Base-by-base conservation (phyloP, 192 early-diverging fungal genomes). In the Kickxella alabastrina region DNA sequence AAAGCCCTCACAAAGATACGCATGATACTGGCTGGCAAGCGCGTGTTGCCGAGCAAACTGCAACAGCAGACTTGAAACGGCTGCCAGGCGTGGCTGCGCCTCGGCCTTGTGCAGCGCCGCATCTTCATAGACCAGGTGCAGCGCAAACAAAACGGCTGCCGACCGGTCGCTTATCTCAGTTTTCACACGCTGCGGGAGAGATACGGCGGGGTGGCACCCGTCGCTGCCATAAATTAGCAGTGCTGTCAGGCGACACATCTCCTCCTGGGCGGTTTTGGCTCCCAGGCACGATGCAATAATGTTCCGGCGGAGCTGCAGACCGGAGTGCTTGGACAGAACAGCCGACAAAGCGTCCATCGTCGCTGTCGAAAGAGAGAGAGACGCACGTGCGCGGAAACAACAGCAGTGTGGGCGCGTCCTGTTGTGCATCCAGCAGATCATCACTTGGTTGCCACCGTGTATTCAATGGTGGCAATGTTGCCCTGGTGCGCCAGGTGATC, bases 71-170 rank as follows among this genome's bases (percentile, higher is more conserved):
- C 21, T 48, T 0, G 54, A 63, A 18, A 74, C 14, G 2, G 41
- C 45, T 7, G 25, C 23, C 46, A 74, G 10, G 15, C 51, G 49
- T 18, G 41, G 17, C 10, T 21, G 41, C 14, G 63, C 25, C 36
- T 74, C 63, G 6, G 35, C 41, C 10, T 36, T 54, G 53, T 54
- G 47, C 23, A 74, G 28, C 0, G 54, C 25, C 1, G 70, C 54
- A 31, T 74, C 70, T 23, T 74, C 63, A 10, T 59, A 59, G 13
- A 74, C 70, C 25, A 74, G 54, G 23, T 40, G 59, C 18, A 74
- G 64, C 2, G 50, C 63, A 54, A 47, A 74, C 40, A 74, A 18
- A 9, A 50, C 70, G 2, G 70, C 70, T 1, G 53, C 26, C 1
- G 63, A 53, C 10, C 70, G 53, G 13, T 62, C 52, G 12, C 54